Evolutionary conservation across 352 stramenopile species (phyloP), one percentile per base, ranked within the genome.

Genomic region (Globisporangium iwayamae): DNA sequence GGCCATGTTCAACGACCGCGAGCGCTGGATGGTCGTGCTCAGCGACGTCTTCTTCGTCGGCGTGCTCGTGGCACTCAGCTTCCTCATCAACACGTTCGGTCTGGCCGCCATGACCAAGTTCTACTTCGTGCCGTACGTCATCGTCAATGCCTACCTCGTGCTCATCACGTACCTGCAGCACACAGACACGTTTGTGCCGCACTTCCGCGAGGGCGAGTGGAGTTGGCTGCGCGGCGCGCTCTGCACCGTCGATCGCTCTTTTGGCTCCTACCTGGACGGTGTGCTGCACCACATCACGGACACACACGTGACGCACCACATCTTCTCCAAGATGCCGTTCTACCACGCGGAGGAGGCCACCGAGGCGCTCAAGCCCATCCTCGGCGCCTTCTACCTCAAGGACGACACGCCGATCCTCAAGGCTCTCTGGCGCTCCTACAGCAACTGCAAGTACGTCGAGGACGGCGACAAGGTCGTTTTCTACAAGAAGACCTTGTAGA

Each of bases 321-420:
- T 99, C 56, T 99, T 99, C 76, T 98, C 96, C 73, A 98, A 99
- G 82, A 98, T 99, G 92, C 97, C 97, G 16, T 99, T 98, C 75
- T 99, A 99, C 87, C 95, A 99, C 78, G 97, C 96, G 10, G 71
- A 94, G 59, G 94, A 99, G 63, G 97, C 97, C 11, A 99, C 96
- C 9, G 74, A 93, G 46, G 88, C 91, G 52, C 88, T 99, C 61
- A 96, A 97, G 77, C 92, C 83, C 9, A 83, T 94, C 55, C 76
- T 99, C 48, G 94, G 93, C 69, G 96, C 97, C 70, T 98, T 98
- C 75, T 98, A 99, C 72, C 80, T 99, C 10, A 98, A 98, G 71
- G 95, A 99, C 72, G 72, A 85, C 3, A 97, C 91, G 53, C 77
- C 91, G 5, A 94, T 96, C 66, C 88, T 80, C 34, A 56, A 86